These are phyloP conservation scores for Leishmania guyanensis DNA, from an alignment of 208 protist species.

Conservation along the genomic window DNA sequence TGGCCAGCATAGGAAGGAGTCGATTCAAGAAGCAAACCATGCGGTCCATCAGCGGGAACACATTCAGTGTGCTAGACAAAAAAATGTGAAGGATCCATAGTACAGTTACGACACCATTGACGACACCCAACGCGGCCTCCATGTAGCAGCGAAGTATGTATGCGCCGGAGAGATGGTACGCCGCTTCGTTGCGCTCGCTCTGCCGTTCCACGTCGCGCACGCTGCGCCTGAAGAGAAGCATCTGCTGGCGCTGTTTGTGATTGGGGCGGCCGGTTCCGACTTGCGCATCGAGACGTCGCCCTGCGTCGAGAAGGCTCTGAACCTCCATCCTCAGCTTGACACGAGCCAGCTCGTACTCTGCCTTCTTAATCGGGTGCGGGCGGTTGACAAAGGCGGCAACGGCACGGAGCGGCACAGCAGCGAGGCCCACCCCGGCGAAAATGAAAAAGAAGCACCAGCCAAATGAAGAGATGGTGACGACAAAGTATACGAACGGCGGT, in stretches of 20 bases:
- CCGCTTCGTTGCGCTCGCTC: conserved; percentile 70
- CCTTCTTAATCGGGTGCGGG: conserved; percentile 72
- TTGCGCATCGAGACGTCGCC: conserved; percentile 58
- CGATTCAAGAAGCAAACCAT: conserved; percentile 74
- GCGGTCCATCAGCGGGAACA: conserved; percentile 74
- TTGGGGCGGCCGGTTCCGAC: conserved; percentile 25
- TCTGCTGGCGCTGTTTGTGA: conserved; percentile 46
- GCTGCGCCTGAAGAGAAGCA: conserved; percentile 69
- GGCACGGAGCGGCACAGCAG: conserved; percentile 88
- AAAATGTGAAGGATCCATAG: conserved; percentile 90
- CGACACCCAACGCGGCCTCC: conserved; percentile 38
- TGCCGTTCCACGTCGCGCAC: conserved; percentile 80
- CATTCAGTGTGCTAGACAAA: conserved; percentile 69
- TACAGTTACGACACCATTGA: conserved; percentile 59
- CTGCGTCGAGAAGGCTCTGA: conserved; percentile 63
- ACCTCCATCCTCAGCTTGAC: conserved; percentile 68
- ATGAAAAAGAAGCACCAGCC: conserved; percentile 90
- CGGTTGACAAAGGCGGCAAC: conserved; percentile 67
- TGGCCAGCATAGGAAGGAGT: conserved; percentile 84
- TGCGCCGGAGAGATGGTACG: conserved; percentile 71
- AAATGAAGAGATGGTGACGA: conserved; percentile 58
- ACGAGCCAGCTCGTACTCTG: conserved; percentile 73
- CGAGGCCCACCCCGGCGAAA: conserved; percentile 94
- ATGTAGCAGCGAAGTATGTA: conserved; percentile 55
- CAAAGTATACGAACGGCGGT: conserved; percentile 64